Conservation (phyloP, 202 grass and related monocot species). For the Cymbopogon flexuosus region DNA sequence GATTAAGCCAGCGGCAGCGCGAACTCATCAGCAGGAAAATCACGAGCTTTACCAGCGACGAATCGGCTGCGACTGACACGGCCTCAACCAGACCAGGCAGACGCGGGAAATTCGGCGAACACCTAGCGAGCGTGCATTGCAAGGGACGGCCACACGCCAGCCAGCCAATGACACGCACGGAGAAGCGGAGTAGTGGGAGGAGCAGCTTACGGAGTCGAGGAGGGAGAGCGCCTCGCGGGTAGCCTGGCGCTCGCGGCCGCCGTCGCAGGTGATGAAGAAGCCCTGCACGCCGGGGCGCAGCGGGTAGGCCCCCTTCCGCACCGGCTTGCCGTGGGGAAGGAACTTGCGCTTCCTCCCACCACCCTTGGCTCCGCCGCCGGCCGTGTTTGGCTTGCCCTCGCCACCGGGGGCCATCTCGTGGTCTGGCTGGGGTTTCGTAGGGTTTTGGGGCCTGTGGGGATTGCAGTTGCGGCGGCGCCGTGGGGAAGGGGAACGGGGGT, state of each 20-base stretch:
- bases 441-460: constrained; percentile 1
- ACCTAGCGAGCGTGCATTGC: not conserved
- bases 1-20: not conserved
- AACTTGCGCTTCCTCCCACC: constrained; percentile 73
- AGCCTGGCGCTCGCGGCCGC: constrained; percentile 82
- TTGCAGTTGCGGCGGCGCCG: not conserved
- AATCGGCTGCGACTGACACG: not conserved
- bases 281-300: constrained; percentile 81
- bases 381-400: constrained; percentile 41
- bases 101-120: not conserved
- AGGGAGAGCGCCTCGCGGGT: constrained; percentile 82
- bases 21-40: not conserved
- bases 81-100: not conserved
- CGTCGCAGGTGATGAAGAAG: constrained; percentile 94
- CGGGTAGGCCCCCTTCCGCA: constrained; percentile 69
- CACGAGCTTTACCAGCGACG: not conserved
- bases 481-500: not conserved
- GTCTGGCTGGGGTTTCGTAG: constrained; percentile 6
- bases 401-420: constrained; percentile 45
- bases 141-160: not conserved
- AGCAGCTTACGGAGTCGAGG: constrained; percentile 57
- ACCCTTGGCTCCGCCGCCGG: constrained; percentile 34
- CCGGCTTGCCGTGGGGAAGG: constrained; percentile 75
- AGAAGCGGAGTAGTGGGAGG: not conserved
- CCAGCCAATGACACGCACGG: not conserved